Evolutionary conservation across 1,284 basidiomycete genomes (phyloP), one percentile per base, ranked within the genome.

Genomic region (Ustilago vetiveriae): DNA sequence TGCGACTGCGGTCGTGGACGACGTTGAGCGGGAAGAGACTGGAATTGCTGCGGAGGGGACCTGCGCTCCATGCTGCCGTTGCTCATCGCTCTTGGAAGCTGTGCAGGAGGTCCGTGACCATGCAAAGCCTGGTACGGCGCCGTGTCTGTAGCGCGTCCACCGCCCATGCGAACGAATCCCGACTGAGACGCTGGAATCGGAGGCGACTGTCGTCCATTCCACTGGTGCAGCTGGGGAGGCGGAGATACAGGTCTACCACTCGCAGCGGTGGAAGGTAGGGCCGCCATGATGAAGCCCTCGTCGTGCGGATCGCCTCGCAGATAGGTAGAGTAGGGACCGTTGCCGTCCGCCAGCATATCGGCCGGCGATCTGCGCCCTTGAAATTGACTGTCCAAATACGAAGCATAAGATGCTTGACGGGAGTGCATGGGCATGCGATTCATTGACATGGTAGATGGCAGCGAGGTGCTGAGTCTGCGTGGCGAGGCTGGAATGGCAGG

Each of bases 281-380:
- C 71, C 10, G 74, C 71, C 76, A 78, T 79, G 48, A 79, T 79
- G 38, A 41, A 58, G 11, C 72, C 76, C 13, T 78, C 75, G 41
- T 79, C 75, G 41, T 74, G 60, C 27, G 73, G 59, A 43, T 75
- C 67, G 17, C 65, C 60, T 14, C 57, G 47, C 23, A 77, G 29
- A 39, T 75, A 74, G 3, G 62, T 66, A 27, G 74, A 71, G 39
- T 74, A 74, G 3, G 68, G 59, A 16, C 63, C 51, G 49, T 57
- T 66, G 26, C 41, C 48, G 36, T 72, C 64, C 6, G 56, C 59
- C 22, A 71, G 21, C 52, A 67, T 53, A 32, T 72, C 64, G 4
- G 64, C 69, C 0, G 69, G 58, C 51, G 69, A 63, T 22, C 42
- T 63, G 7, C 64, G 43, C 2, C 57, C 58, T 19, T 63, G 59